Conservation (phyloP, 169 alveolate genomes). For the Perkinsus chesapeaki region DNA sequence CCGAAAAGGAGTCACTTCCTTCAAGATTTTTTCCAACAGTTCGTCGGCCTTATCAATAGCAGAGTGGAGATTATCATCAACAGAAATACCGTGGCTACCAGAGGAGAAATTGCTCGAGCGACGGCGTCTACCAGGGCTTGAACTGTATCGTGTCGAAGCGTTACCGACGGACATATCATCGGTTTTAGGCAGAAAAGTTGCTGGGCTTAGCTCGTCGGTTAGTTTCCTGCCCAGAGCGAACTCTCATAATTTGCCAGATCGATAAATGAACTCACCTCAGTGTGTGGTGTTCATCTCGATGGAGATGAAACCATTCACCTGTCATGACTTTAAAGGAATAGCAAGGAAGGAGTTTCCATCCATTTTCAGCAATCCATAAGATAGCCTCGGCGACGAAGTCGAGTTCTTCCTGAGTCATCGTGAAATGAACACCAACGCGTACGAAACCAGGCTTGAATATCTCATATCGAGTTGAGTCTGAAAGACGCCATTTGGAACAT, state of each 20-base stretch:
- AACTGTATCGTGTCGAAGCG: background rate
- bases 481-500: background rate
- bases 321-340: constrained; percentile 62
- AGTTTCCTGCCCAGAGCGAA: background rate
- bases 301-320: constrained; percentile 51
- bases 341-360: constrained; percentile 72
- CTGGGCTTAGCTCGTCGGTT: background rate
- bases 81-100: background rate
- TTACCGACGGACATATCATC: background rate
- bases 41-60: background rate
- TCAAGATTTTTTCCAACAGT: background rate
- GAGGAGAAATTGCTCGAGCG: background rate
- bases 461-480: constrained; percentile 69
- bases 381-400: constrained; percentile 53
- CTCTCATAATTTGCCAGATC: background rate
- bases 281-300: background rate
- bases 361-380: constrained; percentile 70
- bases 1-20: background rate
- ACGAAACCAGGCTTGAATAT: constrained; percentile 82
- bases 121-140: background rate
- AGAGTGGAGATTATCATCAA: background rate
- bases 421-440: constrained; percentile 78
- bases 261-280: background rate
- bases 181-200: background rate
- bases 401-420: constrained; percentile 55